Conservation (phyloP, 495 filamentous ascomycete genomes). For the Halenospora varia region DNA sequence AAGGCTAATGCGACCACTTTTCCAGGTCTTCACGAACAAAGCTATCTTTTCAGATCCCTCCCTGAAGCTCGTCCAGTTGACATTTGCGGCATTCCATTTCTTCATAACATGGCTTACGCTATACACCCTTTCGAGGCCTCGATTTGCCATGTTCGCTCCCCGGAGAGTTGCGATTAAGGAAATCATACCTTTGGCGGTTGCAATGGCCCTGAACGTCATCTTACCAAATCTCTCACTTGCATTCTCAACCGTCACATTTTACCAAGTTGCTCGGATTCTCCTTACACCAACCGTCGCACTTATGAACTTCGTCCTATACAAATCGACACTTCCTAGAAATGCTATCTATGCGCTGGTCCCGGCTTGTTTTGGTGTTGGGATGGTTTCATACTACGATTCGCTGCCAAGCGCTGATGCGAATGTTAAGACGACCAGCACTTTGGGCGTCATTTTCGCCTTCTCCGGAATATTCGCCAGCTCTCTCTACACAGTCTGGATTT, state of each 20-base stretch:
- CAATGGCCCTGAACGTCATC: conserved; percentile 71
- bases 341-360: conserved; percentile 56
- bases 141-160: conserved; percentile 55
- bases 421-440: conserved; percentile 45
- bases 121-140: conserved; percentile 59
- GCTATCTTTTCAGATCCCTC: conserved; percentile 64
- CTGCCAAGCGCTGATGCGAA: conserved; percentile 41
- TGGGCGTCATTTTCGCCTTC: conserved; percentile 63
- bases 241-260: conserved; percentile 69
- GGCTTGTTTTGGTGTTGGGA: conserved; percentile 62
- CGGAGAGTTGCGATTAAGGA: conserved; percentile 48
- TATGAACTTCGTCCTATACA: conserved; percentile 64
- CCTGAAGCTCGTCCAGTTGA: conserved; percentile 61
- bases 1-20: neutral
- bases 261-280: conserved; percentile 68
- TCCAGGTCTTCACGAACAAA: conserved; percentile 76
- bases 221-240: conserved; percentile 71
- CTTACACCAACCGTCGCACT: conserved; percentile 65
- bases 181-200: conserved; percentile 59
- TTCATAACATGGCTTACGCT: conserved; percentile 63
- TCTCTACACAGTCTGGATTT: conserved; percentile 68
- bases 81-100: conserved; percentile 73
- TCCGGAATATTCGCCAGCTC: conserved; percentile 60
- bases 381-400: conserved; percentile 71
- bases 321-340: conserved; percentile 48